Conservation (phyloP, 257 asterid species). For the Przewalskia tangutica region DNA sequence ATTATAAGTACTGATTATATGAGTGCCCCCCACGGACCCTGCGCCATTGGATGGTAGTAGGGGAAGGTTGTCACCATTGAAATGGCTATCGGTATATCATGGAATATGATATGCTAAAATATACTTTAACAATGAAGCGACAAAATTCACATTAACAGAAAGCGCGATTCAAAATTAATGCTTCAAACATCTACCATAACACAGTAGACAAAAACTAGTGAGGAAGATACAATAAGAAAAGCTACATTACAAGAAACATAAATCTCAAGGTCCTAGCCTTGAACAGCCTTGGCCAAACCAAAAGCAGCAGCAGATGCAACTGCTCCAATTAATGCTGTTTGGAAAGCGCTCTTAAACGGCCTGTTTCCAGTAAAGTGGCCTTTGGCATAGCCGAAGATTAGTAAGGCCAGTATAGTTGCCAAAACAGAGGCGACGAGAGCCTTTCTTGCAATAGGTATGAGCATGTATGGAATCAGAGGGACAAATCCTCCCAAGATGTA, state of each 20-base stretch:
- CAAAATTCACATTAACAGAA: neutral
- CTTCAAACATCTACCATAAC: neutral
- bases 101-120: neutral
- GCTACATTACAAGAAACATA: neutral
- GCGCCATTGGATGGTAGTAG: neutral
- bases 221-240: neutral
- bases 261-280: constrained; percentile 22
- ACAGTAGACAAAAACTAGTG: neutral
- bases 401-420: constrained; percentile 55
- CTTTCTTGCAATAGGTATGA: constrained; percentile 39
- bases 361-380: constrained; percentile 70
- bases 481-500: constrained; percentile 78
- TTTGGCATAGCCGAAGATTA: constrained; percentile 75
- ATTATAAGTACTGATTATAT: neutral
- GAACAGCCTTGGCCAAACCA: constrained; percentile 80
- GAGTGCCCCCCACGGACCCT: neutral
- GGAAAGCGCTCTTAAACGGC: constrained; percentile 59
- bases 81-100: neutral
- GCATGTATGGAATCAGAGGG: constrained; percentile 76
- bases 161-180: neutral
- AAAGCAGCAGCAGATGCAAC: constrained; percentile 96
- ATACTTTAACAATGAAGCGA: neutral
- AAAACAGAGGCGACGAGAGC: constrained; percentile 68
- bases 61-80: neutral
- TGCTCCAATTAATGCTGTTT: constrained; percentile 88